phyloP scores from a whole-genome alignment of 1,284 basidiomycete genomes.

The Ceratobasidium sp. region DNA sequence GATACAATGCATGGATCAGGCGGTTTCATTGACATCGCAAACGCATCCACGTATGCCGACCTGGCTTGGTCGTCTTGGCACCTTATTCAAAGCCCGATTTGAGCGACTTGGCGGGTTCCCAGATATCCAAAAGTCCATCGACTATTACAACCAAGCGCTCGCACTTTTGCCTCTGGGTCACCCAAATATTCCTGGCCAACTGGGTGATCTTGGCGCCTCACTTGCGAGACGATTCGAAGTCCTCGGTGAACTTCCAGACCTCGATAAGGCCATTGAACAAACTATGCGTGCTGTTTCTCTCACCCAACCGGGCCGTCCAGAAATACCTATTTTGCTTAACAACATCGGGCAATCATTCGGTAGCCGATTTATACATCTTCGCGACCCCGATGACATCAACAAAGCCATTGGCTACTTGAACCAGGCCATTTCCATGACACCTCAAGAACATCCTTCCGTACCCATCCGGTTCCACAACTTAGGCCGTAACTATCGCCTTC shows the following conservation, averaged over 20 bases:
- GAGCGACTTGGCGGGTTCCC: background rate
- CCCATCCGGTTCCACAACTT: background rate
- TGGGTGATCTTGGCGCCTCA: background rate
- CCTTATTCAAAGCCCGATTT: background rate
- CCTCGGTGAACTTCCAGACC: no score
- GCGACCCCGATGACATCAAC: background rate
- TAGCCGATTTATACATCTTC: no score
- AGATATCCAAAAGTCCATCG: background rate
- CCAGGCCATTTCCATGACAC: constrained; percentile 1
- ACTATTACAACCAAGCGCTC: background rate
- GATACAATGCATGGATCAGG: background rate
- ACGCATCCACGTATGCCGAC: background rate
- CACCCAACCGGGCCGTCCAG: background rate
- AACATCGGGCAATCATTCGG: no score
- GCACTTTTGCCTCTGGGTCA: background rate
- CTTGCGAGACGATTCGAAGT: background rate
- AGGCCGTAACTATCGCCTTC: background rate
- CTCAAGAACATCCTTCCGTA: background rate
- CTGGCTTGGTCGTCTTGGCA: background rate
- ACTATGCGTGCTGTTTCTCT: no score
- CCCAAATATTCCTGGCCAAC: constrained; percentile 9
- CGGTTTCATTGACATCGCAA: background rate
- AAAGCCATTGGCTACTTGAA: constrained; percentile 2
- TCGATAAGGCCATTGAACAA: no score
- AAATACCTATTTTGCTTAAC: background rate